These are phyloP conservation scores for Micromonas commoda DNA, from an alignment of 139 green algal species.

Conservation along the genomic window DNA sequence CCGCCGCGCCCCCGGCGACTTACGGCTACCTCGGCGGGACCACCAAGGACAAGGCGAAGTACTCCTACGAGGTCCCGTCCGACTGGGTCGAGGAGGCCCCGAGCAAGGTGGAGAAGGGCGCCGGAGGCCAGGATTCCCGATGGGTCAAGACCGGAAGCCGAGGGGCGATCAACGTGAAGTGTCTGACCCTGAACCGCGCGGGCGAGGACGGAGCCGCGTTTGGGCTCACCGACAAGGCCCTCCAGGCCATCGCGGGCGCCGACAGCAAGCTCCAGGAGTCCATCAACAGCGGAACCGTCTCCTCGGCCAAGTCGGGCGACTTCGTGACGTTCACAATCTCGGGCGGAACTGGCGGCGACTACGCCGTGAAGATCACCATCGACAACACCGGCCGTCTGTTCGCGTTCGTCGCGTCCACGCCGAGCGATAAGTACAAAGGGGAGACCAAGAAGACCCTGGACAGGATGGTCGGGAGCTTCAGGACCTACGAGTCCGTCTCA, in stretches of 20 bases:
- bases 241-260: slow-evolving; percentile 14
- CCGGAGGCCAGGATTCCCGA: slow-evolving; percentile 21
- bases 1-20: slow-evolving; percentile 26
- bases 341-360: neutral
- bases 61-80: slow-evolving; percentile 25
- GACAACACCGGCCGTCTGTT: slow-evolving; percentile 29
- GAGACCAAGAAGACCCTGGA: neutral
- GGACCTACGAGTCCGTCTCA: slow-evolving; percentile 19
- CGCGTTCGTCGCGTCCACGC: slow-evolving; percentile 25
- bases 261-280: slow-evolving; percentile 9
- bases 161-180: neutral
- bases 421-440: neutral
- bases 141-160: slow-evolving; percentile 5
- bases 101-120: slow-evolving; percentile 32
- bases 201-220: slow-evolving; percentile 16
- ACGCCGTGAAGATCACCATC: slow-evolving; percentile 18
- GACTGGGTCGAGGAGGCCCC: slow-evolving; percentile 26
- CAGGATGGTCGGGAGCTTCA: slow-evolving; percentile 21
- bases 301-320: neutral
- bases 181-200: slow-evolving; percentile 23
- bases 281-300: neutral
- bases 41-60: slow-evolving; percentile 24
- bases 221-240: neutral
- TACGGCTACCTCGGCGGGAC: slow-evolving; percentile 27
- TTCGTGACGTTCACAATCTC: slow-evolving; percentile 17